Evolutionary conservation across 371 early-diverging fungal species (phyloP).

Genomic region (Thermomucor indicae-seudaticae): DNA sequence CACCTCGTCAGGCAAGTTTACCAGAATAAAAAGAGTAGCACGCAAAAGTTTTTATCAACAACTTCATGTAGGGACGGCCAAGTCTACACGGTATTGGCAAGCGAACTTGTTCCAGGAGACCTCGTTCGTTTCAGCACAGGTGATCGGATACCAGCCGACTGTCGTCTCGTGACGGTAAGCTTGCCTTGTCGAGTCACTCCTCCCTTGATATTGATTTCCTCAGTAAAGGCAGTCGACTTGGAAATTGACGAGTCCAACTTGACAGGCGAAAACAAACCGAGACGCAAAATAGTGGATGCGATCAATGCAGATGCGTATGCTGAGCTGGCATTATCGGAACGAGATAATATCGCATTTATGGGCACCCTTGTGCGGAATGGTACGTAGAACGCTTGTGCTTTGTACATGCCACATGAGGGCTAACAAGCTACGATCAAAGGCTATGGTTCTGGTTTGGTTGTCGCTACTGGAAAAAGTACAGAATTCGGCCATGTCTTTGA

Average conservation of each 20-base stretch:
- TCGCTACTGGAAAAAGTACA: constrained; percentile 82
- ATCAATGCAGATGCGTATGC: constrained; percentile 41
- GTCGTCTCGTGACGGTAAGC: constrained; percentile 62
- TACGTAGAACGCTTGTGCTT: no score
- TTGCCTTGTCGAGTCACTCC: neutral
- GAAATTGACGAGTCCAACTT: constrained; percentile 86
- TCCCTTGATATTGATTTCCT: neutral
- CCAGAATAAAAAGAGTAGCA: neutral
- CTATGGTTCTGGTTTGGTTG: constrained; percentile 78
- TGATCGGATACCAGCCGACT: constrained; percentile 90
- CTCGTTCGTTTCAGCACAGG: constrained; percentile 76
- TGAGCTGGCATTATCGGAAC: constrained; percentile 67
- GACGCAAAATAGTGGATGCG: constrained; percentile 59
- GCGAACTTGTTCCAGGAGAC: constrained; percentile 84
- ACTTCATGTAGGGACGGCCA: constrained; percentile 53
- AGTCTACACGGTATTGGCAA: constrained; percentile 54
- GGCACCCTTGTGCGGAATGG: constrained; percentile 82
- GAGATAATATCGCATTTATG: constrained; percentile 86
- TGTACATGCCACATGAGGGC: neutral
- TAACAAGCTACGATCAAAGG: constrained; percentile 25
- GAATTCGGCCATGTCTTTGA: constrained; percentile 85
- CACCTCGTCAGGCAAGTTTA: constrained; percentile 65
- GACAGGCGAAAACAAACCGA: constrained; percentile 87
- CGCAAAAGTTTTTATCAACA: neutral
- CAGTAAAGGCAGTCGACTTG: constrained; percentile 61